phyloP scores from a whole-genome alignment of 441 rosid genomes.

The Gossypium gossypioides region DNA sequence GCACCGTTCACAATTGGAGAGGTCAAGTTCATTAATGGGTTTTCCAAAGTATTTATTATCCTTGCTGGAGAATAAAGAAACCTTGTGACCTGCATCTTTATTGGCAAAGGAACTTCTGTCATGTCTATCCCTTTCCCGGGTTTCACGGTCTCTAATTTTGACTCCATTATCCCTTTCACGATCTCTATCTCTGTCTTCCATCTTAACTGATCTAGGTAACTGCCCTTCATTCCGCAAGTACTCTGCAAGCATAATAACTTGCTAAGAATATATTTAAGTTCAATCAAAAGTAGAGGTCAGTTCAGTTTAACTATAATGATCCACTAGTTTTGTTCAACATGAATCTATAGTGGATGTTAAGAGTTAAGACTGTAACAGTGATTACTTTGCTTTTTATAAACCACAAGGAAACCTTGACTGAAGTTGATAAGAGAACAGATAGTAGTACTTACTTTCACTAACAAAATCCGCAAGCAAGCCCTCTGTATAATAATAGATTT shows the following conservation, averaged over 20 bases:
- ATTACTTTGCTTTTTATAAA: background rate
- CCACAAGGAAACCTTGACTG: conserved; percentile 1
- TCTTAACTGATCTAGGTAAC: conserved; percentile 51
- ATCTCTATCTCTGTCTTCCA: conserved; percentile 63
- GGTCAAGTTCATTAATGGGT: conserved; percentile 89
- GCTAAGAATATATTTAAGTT: conserved; percentile 7
- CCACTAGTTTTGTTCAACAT: background rate
- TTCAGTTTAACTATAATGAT: conserved; percentile 3
- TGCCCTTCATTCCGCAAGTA: conserved; percentile 61
- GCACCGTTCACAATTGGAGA: conserved; percentile 89
- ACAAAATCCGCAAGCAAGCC: conserved; percentile 80
- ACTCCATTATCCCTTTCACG: conserved; percentile 49
- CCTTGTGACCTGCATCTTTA: conserved; percentile 48
- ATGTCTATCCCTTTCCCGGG: conserved; percentile 65
- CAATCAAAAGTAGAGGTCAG: background rate
- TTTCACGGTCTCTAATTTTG: conserved; percentile 64
- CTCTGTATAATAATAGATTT: conserved; percentile 41
- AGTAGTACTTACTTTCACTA: conserved; percentile 68
- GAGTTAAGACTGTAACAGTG: background rate
- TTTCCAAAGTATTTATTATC: conserved; percentile 70
- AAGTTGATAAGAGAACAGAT: conserved; percentile 13
- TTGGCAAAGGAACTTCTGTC: conserved; percentile 47
- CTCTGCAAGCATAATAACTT: conserved; percentile 30
- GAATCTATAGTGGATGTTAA: background rate
- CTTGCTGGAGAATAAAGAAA: conserved; percentile 50